These are phyloP conservation scores for Plectosphaerella plurivora DNA, from an alignment of 2,329 filamentous ascomycete species.

Conservation along the genomic window DNA sequence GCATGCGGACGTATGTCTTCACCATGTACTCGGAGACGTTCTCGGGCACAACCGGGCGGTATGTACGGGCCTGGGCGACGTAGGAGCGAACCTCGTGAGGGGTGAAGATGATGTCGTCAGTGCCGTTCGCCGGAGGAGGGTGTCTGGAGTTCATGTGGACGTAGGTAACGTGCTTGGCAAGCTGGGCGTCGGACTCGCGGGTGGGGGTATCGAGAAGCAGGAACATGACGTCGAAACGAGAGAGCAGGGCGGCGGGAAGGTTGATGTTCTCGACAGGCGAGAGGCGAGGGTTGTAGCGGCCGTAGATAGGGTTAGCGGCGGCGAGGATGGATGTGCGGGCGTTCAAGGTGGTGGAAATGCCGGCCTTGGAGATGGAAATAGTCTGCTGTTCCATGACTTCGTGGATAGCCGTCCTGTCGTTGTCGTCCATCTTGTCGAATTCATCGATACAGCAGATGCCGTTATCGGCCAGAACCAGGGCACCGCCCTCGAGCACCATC, in stretches of 20 bases:
- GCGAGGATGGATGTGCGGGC: constrained; percentile 93
- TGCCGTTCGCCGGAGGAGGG: constrained; percentile 58
- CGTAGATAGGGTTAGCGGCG: constrained; percentile 94
- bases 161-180: constrained; percentile 91
- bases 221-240: constrained; percentile 96
- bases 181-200: constrained; percentile 84
- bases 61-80: constrained; percentile 87
- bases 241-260: constrained; percentile 91
- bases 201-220: constrained; percentile 91
- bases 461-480: constrained; percentile 75
- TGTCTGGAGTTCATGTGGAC: constrained; percentile 97
- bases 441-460: constrained; percentile 85
- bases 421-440: constrained; percentile 87
- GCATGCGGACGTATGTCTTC: constrained; percentile 91
- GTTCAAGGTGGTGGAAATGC: constrained; percentile 75
- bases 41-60: constrained; percentile 79
- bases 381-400: constrained; percentile 89
- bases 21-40: constrained; percentile 93
- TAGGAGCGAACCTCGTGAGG: constrained; percentile 94
- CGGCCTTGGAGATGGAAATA: constrained; percentile 76
- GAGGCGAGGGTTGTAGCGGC: constrained; percentile 94
- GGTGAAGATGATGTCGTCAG: constrained; percentile 68
- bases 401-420: constrained; percentile 77
- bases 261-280: constrained; percentile 99
- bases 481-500: constrained; percentile 79